Evolutionary conservation across 2,329 filamentous ascomycete genomes (phyloP), one percentile per base, ranked within the genome.

Genomic region (Venturia aucupariae): DNA sequence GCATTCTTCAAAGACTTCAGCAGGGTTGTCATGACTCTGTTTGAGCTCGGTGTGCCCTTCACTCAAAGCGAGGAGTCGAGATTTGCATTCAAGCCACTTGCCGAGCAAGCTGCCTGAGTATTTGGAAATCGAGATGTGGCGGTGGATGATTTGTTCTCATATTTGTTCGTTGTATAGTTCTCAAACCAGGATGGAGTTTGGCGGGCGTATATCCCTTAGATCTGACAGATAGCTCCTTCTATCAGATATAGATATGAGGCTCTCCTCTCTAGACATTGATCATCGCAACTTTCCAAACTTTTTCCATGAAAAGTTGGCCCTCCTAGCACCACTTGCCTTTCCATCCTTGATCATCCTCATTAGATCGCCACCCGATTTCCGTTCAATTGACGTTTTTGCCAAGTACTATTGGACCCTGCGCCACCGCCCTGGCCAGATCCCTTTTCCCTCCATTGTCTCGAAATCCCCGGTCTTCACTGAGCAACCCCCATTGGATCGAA

Each of bases 1-100:
- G 81, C 81, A 62, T 99, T 97, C 85, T 97, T 97, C 85, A 88
- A 88, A 77, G 93, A 97, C 76, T 99, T 97, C 76, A 82, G 87
- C 15, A 84, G 86, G 46, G 92, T 88, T 62, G 81, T 93, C 65
- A 78, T 84, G 70, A 93, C 88, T 81, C 84, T 99, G 60, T 93
- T 97, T 70, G 93, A 97, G 83, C 86, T 97, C 17, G 93, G 93
- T 71, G 93, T 97, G 66, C 92, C 93, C 42, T 97, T 97, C 76
- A 77, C 85, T 70, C 84, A 69, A 42, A 71, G 72, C 2, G 76
- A 79, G 72, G 77, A 78, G 42, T 72, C 73, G 67, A 71, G 78
- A 67, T 77, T 78, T 68, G 71, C 69, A 54, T 80, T 81, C 68
- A 80, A 78, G 77, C 76, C 63, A 30, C 55, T 65, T 11, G 39